phyloP scores from a whole-genome alignment of 805 yeast species.

The Barnettozyma salicaria region DNA sequence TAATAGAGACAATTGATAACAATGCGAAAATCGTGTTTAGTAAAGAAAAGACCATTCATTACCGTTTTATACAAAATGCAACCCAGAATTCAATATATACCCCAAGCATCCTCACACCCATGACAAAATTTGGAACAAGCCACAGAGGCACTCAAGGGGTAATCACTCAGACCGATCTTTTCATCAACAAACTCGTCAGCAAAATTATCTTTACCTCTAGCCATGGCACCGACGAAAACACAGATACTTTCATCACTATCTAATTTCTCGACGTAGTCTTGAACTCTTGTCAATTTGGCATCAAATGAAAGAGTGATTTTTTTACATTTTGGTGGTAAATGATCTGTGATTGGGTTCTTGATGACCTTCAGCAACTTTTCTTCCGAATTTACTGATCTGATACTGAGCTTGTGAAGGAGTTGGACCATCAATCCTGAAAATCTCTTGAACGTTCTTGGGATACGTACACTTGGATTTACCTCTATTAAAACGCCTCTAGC shows the following conservation, averaged over 20 bases:
- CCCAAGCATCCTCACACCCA: slow-evolving; percentile 99
- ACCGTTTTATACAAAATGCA: background rate
- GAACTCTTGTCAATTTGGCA: slow-evolving; percentile 81
- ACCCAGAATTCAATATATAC: slow-evolving; percentile 36
- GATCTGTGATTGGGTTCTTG: slow-evolving; percentile 96
- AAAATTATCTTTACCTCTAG: slow-evolving; percentile 94
- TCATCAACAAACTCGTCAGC: slow-evolving; percentile 98
- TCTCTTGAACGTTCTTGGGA: slow-evolving; percentile 96
- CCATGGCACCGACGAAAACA: slow-evolving; percentile 99
- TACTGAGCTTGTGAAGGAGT: slow-evolving; percentile 83
- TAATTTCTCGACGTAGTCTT: slow-evolving; percentile 75
- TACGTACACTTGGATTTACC: slow-evolving; percentile 93
- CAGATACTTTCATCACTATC: slow-evolving; percentile 91
- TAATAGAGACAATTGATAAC: slow-evolving; percentile 1
- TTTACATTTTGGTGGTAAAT: slow-evolving; percentile 91
- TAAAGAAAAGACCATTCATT: no score
- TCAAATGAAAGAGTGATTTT: slow-evolving; percentile 90
- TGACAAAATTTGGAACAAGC: slow-evolving; percentile 98
- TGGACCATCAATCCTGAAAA: slow-evolving; percentile 98
- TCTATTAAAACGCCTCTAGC: slow-evolving; percentile 92
- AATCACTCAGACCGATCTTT: slow-evolving; percentile 90
- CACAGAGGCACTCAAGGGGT: slow-evolving; percentile 93
- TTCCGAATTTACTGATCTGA: slow-evolving; percentile 91
- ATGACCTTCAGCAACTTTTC: slow-evolving; percentile 91
- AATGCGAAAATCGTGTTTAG: background rate